Percentiles rank a stretch among this genome's conserved stretches.
Conservation (phyloP, 169 alveolate genomes). For the Plasmodium gonderi region DNA sequence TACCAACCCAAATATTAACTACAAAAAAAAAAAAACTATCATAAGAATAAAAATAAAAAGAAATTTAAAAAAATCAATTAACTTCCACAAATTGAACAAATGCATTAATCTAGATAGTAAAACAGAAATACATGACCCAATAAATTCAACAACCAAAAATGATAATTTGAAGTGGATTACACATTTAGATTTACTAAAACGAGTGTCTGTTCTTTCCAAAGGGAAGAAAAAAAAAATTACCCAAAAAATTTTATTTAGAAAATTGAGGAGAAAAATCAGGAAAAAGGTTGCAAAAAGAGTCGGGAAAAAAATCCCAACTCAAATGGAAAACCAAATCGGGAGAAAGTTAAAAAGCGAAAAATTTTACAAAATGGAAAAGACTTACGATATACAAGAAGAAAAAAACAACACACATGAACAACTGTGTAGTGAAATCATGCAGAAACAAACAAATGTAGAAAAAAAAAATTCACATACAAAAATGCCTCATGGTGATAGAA, state of each 20-base stretch:
- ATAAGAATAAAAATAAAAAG: constrained; percentile 51
- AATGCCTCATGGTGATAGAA: background rate
- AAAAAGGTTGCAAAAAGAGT: constrained; percentile 16
- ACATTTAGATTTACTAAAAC: constrained; percentile 6
- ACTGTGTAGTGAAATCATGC: background rate
- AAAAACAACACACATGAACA: background rate
- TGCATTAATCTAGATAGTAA: background rate
- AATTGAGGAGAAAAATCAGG: constrained; percentile 32
- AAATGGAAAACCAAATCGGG: background rate
- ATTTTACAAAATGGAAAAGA: background rate
- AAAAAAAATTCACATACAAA: background rate
- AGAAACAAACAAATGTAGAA: background rate
- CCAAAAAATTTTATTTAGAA: background rate
- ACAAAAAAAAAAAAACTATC: constrained; percentile 44
- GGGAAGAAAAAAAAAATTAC: constrained; percentile 42
- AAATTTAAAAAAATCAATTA: constrained; percentile 32
- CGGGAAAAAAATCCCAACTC: background rate
- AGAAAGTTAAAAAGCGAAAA: no score
- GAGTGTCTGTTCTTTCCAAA: constrained; percentile 16
- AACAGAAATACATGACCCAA: background rate
- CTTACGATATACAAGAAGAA: background rate
- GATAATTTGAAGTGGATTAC: background rate
- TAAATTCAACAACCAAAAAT: background rate
- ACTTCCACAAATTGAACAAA: constrained; percentile 14
- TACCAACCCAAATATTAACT: constrained; percentile 54